Percentiles rank a stretch among this genome's conserved stretches.
Evolutionary conservation across 148 eudicot species (phyloP).

Genomic region (Oxyria digyna): DNA sequence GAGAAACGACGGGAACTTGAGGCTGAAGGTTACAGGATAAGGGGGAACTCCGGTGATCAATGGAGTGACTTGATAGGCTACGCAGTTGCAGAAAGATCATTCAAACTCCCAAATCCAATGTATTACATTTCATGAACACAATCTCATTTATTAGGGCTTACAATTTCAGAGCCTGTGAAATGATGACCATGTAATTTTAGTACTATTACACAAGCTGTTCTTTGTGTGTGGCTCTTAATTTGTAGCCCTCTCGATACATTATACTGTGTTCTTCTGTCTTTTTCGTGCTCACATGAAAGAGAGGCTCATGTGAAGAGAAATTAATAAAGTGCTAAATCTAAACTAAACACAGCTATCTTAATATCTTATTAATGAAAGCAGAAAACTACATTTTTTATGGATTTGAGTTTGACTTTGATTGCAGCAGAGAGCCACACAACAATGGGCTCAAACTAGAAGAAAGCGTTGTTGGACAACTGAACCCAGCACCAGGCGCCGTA

Average conservation of each 20-base stretch:
- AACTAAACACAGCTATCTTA: neutral
- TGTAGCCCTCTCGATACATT: neutral
- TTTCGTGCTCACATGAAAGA: neutral
- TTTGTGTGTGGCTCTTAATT: neutral
- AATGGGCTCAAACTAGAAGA: no score
- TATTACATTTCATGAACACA: slow-evolving; percentile 45
- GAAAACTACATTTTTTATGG: neutral
- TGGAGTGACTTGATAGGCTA: slow-evolving; percentile 85
- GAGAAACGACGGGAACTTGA: slow-evolving; percentile 57
- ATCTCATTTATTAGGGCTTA: neutral
- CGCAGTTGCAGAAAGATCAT: slow-evolving; percentile 58
- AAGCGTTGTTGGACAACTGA: no score
- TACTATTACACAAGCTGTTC: neutral
- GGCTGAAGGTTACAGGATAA: slow-evolving; percentile 54
- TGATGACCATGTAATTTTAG: neutral
- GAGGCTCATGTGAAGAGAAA: neutral
- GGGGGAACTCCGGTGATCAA: slow-evolving; percentile 83
- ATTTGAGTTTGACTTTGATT: no score
- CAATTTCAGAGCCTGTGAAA: neutral
- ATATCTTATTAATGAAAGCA: neutral
- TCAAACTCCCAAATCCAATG: slow-evolving; percentile 83
- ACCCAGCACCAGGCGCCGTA: no score
- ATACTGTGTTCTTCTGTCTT: neutral
- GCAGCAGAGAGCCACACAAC: no score
- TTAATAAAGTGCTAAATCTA: neutral